These are phyloP conservation scores for Vigna radiata DNA, from an alignment of 306 rosid species.

Conservation along the genomic window DNA sequence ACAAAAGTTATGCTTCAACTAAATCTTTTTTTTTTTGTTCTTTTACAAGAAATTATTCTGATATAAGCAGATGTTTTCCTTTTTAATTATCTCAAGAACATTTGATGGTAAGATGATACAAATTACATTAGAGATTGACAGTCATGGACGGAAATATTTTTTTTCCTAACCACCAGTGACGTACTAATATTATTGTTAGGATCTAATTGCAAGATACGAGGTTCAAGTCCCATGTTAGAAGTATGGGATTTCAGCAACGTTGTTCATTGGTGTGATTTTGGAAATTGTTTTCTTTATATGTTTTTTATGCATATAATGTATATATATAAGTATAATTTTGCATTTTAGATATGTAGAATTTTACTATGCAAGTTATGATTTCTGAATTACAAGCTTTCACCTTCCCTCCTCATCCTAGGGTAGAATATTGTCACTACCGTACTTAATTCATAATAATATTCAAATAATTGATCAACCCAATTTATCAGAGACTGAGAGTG, in stretches of 20 bases:
- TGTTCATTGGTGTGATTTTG: not conserved
- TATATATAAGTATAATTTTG: too few species aligned
- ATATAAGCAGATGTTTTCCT: constrained; percentile 3
- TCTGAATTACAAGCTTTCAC: too few species aligned
- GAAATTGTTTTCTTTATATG: too few species aligned
- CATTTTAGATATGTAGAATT: too few species aligned
- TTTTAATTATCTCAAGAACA: not conserved
- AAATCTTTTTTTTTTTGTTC: not conserved
- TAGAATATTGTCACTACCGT: too few species aligned
- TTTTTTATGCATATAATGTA: too few species aligned
- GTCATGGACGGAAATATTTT: not conserved
- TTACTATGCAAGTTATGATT: too few species aligned
- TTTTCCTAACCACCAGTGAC: not conserved
- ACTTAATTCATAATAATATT: too few species aligned
- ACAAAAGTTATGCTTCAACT: not conserved
- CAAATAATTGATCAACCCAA: not conserved
- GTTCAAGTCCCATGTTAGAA: not conserved
- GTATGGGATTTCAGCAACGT: not conserved
- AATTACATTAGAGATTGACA: not conserved
- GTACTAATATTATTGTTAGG: not conserved
- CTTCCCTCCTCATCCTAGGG: too few species aligned
- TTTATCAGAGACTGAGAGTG: not conserved
- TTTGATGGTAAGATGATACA: not conserved
- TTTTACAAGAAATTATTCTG: not conserved
- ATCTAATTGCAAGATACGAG: not conserved